phyloP scores from a whole-genome alignment of 2,329 filamentous ascomycete species.

The Trichoderma cornu-damae region DNA sequence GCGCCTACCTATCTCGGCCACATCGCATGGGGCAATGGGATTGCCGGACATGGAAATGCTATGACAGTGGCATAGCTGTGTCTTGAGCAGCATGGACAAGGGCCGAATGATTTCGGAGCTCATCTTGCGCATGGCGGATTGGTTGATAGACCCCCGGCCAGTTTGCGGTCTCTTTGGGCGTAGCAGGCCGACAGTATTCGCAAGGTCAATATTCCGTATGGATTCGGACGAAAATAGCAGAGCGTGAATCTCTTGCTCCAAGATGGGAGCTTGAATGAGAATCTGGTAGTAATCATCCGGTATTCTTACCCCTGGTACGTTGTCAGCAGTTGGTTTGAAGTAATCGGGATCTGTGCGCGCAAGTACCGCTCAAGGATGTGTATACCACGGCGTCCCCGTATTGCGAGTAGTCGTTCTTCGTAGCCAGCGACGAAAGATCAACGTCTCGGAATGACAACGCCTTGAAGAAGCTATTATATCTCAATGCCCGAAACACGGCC shows the following conservation, averaged over 20 bases:
- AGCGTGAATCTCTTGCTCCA: slow-evolving; percentile 54
- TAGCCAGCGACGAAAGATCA: slow-evolving; percentile 40
- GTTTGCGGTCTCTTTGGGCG: slow-evolving; percentile 22
- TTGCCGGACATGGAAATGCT: slow-evolving; percentile 50
- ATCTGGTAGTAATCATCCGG: slow-evolving; percentile 45
- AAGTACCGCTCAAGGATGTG: slow-evolving; percentile 48
- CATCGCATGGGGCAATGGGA: slow-evolving; percentile 40
- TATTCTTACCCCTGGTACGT: slow-evolving; percentile 40
- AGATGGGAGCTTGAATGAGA: slow-evolving; percentile 45
- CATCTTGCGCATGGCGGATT: slow-evolving; percentile 23
- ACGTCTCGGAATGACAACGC: slow-evolving; percentile 52
- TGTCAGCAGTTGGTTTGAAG: not conserved
- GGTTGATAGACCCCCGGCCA: slow-evolving; percentile 25
- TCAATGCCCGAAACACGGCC: slow-evolving; percentile 51
- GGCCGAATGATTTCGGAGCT: slow-evolving; percentile 43
- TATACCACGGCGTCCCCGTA: slow-evolving; percentile 46
- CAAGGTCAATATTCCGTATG: slow-evolving; percentile 50
- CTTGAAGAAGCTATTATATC: slow-evolving; percentile 57
- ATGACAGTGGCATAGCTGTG: slow-evolving; percentile 45
- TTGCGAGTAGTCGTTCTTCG: slow-evolving; percentile 40
- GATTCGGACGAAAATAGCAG: slow-evolving; percentile 52
- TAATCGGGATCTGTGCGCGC: not conserved
- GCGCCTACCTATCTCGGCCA: slow-evolving; percentile 44
- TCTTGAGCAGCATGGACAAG: slow-evolving; percentile 46
- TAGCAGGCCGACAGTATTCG: slow-evolving; percentile 37